Percentiles rank a stretch among this genome's conserved stretches.
These are phyloP conservation scores for Iris pallida DNA, from an alignment of 116 monocot genomes.

Conservation along the genomic window DNA sequence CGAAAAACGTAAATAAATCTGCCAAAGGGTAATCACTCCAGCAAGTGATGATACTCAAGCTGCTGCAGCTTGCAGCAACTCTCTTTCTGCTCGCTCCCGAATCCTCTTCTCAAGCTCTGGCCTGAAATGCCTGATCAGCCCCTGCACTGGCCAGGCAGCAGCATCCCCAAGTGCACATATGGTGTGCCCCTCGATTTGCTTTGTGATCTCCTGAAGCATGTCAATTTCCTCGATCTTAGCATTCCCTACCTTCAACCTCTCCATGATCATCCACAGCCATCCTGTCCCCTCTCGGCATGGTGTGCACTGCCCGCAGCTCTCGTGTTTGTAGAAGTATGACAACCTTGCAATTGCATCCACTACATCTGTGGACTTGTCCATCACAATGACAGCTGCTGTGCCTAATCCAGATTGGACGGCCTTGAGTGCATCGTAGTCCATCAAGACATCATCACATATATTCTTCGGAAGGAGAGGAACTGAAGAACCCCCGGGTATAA, in stretches of 20 bases:
- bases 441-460: constrained; percentile 90
- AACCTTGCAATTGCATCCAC: constrained; percentile 94
- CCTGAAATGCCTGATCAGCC: constrained; percentile 91
- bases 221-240: constrained; percentile 94
- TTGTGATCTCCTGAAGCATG: constrained; percentile 96
- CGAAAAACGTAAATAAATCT: too few species aligned
- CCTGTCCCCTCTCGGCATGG: constrained; percentile 96
- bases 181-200: constrained; percentile 97
- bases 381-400: constrained; percentile 93
- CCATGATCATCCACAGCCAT: constrained; percentile 95
- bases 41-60: too few species aligned
- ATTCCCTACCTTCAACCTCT: constrained; percentile 92
- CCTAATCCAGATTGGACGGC: constrained; percentile 89
- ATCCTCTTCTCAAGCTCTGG: constrained; percentile 92
- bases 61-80: constrained; percentile 76
- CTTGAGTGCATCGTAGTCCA: constrained; percentile 96
- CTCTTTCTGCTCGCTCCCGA: constrained; percentile 62
- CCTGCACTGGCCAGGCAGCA: constrained; percentile 98
- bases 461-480: constrained; percentile 86
- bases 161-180: constrained; percentile 97
- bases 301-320: constrained; percentile 97
- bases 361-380: constrained; percentile 88
- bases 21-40: too few species aligned
- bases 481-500: constrained; percentile 93
- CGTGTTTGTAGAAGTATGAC: constrained; percentile 96